Evolutionary conservation across 768 basidiomycete genomes (phyloP), one percentile per base, ranked within the genome.

Genomic region (Lactifluus rugatus): DNA sequence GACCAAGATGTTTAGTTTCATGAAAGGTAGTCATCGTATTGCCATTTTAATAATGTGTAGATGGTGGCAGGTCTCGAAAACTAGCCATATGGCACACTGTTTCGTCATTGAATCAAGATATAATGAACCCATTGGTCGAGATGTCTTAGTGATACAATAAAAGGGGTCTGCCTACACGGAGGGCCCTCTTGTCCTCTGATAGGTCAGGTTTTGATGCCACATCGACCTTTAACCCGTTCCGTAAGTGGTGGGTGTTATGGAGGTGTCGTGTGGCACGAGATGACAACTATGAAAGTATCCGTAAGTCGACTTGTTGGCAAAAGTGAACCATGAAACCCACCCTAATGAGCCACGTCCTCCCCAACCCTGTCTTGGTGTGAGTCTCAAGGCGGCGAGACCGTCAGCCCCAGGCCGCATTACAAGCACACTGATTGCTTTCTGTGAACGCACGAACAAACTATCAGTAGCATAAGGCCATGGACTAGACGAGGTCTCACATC

Each of bases 261-360:
- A n/a, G 52, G 10, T 7, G 25, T 44, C 23, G 11, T 63, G 42
- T 2, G 62, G 62, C 4, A 63, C 44, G 13, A 63, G 47, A 48
- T 61, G 62, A 41, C 62, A 63, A 26, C 62, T 63, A 36, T 28
- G 31, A 48, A 50, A 19, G 34, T 13, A 10, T 8, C 14, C 42
- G 32, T 11, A 23, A 42, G 26, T 14, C 2, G 28, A 37, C 48
- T n/a, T 36, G 7, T 39, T 34, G 11, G n/a, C 17, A 23, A 14
- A 31, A 19, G 34, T 23, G 5, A n/a, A 16, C 19, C 5, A 26
- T 21, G 42, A 44, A 39, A 34, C 57, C 25, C 34, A 90, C 86
- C 93, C 93, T 44, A 96, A 73, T 69, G 86, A 75, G 9, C 93
- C 93, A 58, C 89, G 76, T 10, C 93, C 93, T 61, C 90, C 91